Evolutionary conservation across 345 rosid species (phyloP).

Genomic region (Linum usitatissimum): DNA sequence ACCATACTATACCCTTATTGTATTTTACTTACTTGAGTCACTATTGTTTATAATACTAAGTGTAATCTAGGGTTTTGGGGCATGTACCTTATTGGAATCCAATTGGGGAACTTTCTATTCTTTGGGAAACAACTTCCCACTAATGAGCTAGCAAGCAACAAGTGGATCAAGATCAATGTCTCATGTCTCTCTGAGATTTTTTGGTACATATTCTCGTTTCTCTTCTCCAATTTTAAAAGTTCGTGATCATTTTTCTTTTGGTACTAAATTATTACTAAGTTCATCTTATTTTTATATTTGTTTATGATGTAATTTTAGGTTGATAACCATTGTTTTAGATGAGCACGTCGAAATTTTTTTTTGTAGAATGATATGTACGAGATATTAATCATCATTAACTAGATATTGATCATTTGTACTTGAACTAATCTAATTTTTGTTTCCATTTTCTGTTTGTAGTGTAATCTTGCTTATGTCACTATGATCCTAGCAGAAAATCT

Average conservation of each 20-base stretch:
- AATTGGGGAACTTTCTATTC: conserved; percentile 62
- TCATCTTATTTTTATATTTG: not conserved
- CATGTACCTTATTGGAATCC: conserved; percentile 74
- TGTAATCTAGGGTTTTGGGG: conserved; percentile 76
- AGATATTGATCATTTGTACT: not conserved
- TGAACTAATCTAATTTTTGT: conserved; percentile 9
- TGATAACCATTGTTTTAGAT: conserved; percentile 49
- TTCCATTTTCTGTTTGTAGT: conserved; percentile 34
- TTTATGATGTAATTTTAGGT: conserved; percentile 36
- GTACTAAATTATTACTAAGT: conserved; percentile 5
- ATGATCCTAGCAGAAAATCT: conserved; percentile 60
- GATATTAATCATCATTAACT: not conserved
- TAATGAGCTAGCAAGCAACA: conserved; percentile 27
- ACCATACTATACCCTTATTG: not conserved
- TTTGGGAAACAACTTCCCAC: conserved; percentile 27
- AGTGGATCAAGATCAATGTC: conserved; percentile 40
- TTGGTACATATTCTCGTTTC: conserved; percentile 33
- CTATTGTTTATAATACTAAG: not conserved
- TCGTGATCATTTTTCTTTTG: no score
- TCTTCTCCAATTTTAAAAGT: conserved; percentile 4
- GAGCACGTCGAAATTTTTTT: conserved; percentile 66
- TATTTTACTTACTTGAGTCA: no score
- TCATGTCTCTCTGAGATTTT: conserved; percentile 42
- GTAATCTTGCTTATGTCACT: conserved; percentile 78
- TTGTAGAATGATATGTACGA: conserved; percentile 49